A percentile compares a stretch with the other conserved stretches of the same genome.
Conservation (phyloP, 139 green algal genomes). For the Volvox reticuliferus region DNA sequence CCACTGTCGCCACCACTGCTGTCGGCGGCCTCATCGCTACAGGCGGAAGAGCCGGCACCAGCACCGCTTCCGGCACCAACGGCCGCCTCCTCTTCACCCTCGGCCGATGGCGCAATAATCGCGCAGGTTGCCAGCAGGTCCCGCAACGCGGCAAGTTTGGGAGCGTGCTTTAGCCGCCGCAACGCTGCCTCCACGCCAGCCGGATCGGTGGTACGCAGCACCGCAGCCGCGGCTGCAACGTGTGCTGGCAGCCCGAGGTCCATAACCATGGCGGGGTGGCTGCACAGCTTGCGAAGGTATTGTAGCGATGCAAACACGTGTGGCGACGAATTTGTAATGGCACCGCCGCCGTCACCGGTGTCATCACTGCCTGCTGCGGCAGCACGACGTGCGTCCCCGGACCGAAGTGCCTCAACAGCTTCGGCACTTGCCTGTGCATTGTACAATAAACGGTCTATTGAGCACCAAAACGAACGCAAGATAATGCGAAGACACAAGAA, state of each 20-base stretch:
- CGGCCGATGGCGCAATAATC: slow-evolving; percentile 69
- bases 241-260: slow-evolving; percentile 76
- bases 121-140: slow-evolving; percentile 92
- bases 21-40: neutral
- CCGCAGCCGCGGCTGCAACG: slow-evolving; percentile 54
- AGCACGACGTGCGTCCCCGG: slow-evolving; percentile 17
- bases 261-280: slow-evolving; percentile 93
- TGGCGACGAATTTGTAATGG: neutral
- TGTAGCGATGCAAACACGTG: slow-evolving; percentile 86
- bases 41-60: neutral
- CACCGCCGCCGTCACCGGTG: slow-evolving; percentile 16
- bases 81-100: slow-evolving; percentile 2
- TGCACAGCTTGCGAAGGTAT: slow-evolving; percentile 96
- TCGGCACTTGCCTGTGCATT: neutral
- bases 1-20: slow-evolving; percentile 24
- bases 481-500: too few species aligned
- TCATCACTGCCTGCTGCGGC: slow-evolving; percentile 43
- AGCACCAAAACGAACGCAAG: too few species aligned
- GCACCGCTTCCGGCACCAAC: neutral
- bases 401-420: neutral
- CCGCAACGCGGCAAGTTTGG: slow-evolving; percentile 93
- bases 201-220: slow-evolving; percentile 51
- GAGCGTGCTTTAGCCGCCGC: slow-evolving; percentile 77
- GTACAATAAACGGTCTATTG: neutral
- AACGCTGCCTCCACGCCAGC: slow-evolving; percentile 48